Evolutionary conservation across 1,284 basidiomycete genomes (phyloP), one percentile per base, ranked within the genome.

Genomic region (Ustanciosporium gigantosporum): DNA sequence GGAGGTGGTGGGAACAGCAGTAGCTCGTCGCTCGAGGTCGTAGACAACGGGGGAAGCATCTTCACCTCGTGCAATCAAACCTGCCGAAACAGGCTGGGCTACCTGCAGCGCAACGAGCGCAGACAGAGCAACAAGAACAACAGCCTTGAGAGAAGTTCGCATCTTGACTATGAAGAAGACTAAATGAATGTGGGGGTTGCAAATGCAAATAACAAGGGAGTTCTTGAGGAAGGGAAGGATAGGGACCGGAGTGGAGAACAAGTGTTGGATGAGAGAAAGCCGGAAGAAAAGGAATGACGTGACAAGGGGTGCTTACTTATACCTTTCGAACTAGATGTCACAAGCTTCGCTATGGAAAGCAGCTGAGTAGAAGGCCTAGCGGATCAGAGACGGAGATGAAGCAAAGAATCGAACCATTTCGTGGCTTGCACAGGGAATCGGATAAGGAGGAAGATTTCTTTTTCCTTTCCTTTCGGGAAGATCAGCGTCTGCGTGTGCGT

Each of bases 41-140:
- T 55, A 61, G 17, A 61, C 23, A 25, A 47, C 39, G 25, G 58
- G 58, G 29, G 58, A 46, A 36, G 36, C 31, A 43, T 60, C 41
- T 51, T 61, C 58, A 43, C 55, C 58, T 22, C 47, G 58, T 43
- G 55, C 58, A 17, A 61, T 47, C 16, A 61, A 44, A 44, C 44
- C 43, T 48, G 34, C 58, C 19, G 50, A 55, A 16, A 50, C 50
- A 35, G 57, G 57, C 57, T 60, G 57, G 36, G 51, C 47, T 14
- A 55, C 51, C 58, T 61, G 58, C 16, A 61, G 43, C 20, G 47
- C 58, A 40, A 50, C 46, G 16, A 61, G 46, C 29, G 46, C 46
- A 22, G 58, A 46, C 19, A 36, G 46, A 42, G 41, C 51, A 36
- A 55, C 39, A 40, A 61, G 40, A 25, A 55, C 16, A 44, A 46